phyloP scores from a whole-genome alignment of 108 stramenopile species.

The Craspedostauros australis region DNA sequence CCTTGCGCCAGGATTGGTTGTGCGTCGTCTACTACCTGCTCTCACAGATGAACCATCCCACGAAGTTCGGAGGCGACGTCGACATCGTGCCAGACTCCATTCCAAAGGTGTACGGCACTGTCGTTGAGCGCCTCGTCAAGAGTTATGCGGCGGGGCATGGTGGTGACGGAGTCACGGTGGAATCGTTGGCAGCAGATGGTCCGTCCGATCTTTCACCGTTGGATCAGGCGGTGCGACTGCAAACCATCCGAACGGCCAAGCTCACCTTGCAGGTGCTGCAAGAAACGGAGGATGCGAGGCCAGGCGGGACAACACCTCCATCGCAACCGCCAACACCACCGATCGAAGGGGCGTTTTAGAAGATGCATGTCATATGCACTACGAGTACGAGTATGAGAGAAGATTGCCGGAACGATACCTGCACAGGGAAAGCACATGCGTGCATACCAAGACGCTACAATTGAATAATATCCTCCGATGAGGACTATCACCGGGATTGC shows the following conservation, averaged over 20 bases:
- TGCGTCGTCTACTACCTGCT: constrained; percentile 58
- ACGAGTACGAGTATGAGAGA: too few species aligned
- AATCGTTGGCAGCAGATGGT: constrained; percentile 4
- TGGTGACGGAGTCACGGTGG: constrained; percentile 3
- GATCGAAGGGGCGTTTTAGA: constrained; percentile 22
- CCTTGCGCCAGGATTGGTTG: constrained; percentile 59
- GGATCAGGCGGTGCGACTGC: constrained; percentile 57
- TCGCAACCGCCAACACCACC: constrained; percentile 31
- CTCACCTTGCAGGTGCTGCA: constrained; percentile 52
- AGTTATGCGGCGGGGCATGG: constrained; percentile 20
- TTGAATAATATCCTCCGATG: too few species aligned
- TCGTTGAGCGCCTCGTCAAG: constrained; percentile 14
- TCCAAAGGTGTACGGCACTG: constrained; percentile 7
- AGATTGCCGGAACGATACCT: too few species aligned
- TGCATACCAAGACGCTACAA: too few species aligned
- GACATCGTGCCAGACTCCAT: constrained; percentile 17
- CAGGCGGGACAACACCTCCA: not conserved
- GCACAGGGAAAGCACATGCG: too few species aligned
- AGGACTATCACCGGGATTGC: too few species aligned
- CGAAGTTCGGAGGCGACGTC: constrained; percentile 3
- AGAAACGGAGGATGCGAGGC: constrained; percentile 34
- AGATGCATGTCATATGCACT: too few species aligned
- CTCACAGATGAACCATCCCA: constrained; percentile 1
- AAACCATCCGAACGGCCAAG: constrained; percentile 58
- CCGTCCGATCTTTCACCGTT: constrained; percentile 25